Evolutionary conservation across 306 rosid species (phyloP).

Genomic region (Casuarina cunninghamiana): DNA sequence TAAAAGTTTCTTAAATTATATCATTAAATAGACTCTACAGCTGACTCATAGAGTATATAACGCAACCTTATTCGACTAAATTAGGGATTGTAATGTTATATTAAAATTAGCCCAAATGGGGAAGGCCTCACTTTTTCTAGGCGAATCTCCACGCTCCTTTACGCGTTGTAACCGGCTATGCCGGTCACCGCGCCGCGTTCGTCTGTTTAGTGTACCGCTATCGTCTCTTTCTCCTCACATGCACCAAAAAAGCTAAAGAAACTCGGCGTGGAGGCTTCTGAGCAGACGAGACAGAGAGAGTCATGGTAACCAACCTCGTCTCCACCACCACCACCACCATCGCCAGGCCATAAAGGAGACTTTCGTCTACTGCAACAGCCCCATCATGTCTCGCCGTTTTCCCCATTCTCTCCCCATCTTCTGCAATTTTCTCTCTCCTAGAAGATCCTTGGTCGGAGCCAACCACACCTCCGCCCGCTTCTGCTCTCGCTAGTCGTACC

Average conservation of each 20-base stretch:
- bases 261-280: background rate
- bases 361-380: background rate
- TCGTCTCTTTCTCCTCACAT: background rate
- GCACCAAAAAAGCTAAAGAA: too few relatives aligned
- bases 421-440: constrained; percentile 23
- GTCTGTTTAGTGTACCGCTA: background rate
- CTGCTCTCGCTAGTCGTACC: constrained; percentile 58
- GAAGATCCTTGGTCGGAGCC: constrained; percentile 63
- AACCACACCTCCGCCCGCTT: constrained; percentile 94
- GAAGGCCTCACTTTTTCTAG: background rate
- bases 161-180: constrained; percentile 25
- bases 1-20: background rate
- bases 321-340: background rate
- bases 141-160: constrained; percentile 21
- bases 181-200: constrained; percentile 36
- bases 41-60: too few relatives aligned
- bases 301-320: background rate
- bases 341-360: background rate
- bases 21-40: too few relatives aligned
- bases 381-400: constrained; percentile 56
- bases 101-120: background rate
- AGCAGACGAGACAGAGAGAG: too few relatives aligned
- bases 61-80: too few relatives aligned
- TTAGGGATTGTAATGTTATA: too few relatives aligned
- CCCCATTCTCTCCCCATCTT: constrained; percentile 29